Percentiles rank a stretch among this genome's conserved stretches.
Conservation (phyloP, 2,329 filamentous ascomycete genomes). For the Magnaporthiopsis poae region DNA sequence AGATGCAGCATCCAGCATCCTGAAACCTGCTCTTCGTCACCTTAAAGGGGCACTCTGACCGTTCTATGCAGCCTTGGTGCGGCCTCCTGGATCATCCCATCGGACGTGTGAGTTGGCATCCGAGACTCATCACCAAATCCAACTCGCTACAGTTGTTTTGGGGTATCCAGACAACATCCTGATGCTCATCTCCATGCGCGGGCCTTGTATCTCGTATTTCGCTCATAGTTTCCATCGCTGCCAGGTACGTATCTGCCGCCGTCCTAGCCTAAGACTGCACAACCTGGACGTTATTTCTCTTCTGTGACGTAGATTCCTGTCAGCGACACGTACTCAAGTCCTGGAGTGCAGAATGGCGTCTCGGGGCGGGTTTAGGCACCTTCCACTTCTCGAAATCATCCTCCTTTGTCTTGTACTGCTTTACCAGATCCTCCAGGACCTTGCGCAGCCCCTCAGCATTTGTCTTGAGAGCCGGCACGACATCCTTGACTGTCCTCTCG, state of each 20-base stretch:
- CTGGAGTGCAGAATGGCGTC: neutral
- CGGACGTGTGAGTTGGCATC: neutral
- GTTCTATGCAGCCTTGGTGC: neutral
- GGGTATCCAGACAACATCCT: neutral
- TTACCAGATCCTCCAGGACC: slow-evolving; percentile 85
- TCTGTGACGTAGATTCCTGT: slow-evolving; percentile 42
- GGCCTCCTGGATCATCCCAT: neutral
- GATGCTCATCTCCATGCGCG: neutral
- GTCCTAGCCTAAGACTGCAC: slow-evolving; percentile 54
- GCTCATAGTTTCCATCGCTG: neutral
- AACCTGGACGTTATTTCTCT: slow-evolving; percentile 82
- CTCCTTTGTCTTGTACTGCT: slow-evolving; percentile 92
- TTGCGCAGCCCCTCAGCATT: slow-evolving; percentile 91
- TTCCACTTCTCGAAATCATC: slow-evolving; percentile 97
- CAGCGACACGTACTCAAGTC: neutral
- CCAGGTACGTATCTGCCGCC: neutral
- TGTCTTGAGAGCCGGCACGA: slow-evolving; percentile 80
- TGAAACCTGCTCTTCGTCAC: neutral
- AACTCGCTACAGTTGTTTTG: neutral
- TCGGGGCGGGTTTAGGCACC: slow-evolving; percentile 39
- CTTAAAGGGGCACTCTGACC: neutral
- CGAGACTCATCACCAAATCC: neutral
- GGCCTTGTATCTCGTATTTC: neutral
- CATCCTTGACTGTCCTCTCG: slow-evolving; percentile 86
- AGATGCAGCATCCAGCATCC: neutral